phyloP scores from a whole-genome alignment of 108 stramenopile species.

The Nitzschia putrida region DNA sequence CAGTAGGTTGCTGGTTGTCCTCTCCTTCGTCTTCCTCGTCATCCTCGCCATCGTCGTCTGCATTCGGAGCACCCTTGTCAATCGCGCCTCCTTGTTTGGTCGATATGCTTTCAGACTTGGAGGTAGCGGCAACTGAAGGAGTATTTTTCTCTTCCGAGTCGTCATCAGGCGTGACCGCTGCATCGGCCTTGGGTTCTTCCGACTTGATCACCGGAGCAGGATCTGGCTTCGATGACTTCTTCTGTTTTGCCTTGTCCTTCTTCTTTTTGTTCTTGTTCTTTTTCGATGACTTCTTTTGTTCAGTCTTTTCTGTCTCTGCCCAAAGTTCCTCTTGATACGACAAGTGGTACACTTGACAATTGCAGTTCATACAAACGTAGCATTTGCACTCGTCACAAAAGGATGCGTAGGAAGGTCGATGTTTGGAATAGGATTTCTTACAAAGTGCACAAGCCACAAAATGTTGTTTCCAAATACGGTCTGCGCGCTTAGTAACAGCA shows the following conservation, averaged over 20 bases:
- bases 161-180: background rate
- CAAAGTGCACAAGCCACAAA: slow-evolving; percentile 96
- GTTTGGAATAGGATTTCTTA: slow-evolving; percentile 83
- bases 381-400: slow-evolving; percentile 95
- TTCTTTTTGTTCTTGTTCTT: slow-evolving; percentile 88
- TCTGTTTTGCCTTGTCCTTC: slow-evolving; percentile 86
- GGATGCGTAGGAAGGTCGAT: slow-evolving; percentile 70
- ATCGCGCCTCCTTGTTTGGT: slow-evolving; percentile 2
- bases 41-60: slow-evolving; percentile 40
- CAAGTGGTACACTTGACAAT: slow-evolving; percentile 91
- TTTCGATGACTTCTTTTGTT: slow-evolving; percentile 77
- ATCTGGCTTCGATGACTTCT: slow-evolving; percentile 65
- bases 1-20: slow-evolving; percentile 58
- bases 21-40: slow-evolving; percentile 55
- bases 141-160: background rate
- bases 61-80: slow-evolving; percentile 35
- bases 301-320: slow-evolving; percentile 79
- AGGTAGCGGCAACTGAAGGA: background rate
- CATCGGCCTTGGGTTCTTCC: slow-evolving; percentile 7
- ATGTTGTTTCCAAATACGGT: slow-evolving; percentile 93
- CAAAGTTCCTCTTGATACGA: slow-evolving; percentile 95
- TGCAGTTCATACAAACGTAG: slow-evolving; percentile 89
- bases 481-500: slow-evolving; percentile 85
- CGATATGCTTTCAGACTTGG: background rate
- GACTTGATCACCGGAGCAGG: background rate